Base-by-base conservation (phyloP, 495 filamentous ascomycete genomes). In the Amphirosellinia nigrospora region DNA sequence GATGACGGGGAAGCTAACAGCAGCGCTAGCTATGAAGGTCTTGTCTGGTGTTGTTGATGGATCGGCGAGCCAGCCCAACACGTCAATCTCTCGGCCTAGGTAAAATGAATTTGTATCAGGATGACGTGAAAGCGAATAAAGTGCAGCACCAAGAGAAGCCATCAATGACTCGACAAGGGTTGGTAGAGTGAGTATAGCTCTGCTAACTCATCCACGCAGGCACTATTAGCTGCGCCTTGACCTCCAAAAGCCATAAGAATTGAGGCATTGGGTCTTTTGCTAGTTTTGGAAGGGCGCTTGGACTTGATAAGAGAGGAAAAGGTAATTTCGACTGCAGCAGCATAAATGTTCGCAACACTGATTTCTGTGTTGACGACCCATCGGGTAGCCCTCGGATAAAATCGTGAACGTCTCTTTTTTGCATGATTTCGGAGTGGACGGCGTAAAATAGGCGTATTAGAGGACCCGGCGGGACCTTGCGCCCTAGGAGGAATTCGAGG, bases 1-100 rank as follows among this genome's bases (percentile, higher is more conserved):
- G 74, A 97, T 96, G 77, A 97, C 84, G 38, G 93, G 93, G 68
- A 97, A 86, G 81, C 93, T 95, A 73, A 97, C 92, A 10, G 93
- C 62, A 39, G 62, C 62, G 10, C 62, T 64, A 4, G 26, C 91
- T 23, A 96, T 85, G 78, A 94, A 96, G 77, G 93, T 91, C 30
- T 88, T 90, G 79, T 94, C 93, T 6, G 93, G 93, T 68, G 93
- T 91, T 9, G 89, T 82, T 65, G 94, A 92, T 55, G 82, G 85
- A 77, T 93, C 87, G 74, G 89, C 87, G 41, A 96, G 85, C 93
- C 93, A 96, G 75, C 88, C 85, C 81, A 94, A 87, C 70, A 95
- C 84, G 81, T 94, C 90, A 36, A 96, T 80, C 30, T 93, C 93
- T 76, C 95, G 94, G 13, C 92, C 85, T 36, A 60, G 15, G 77